These are phyloP conservation scores for Boletus reticulatus DNA, from an alignment of 768 basidiomycete species.

Conservation along the genomic window DNA sequence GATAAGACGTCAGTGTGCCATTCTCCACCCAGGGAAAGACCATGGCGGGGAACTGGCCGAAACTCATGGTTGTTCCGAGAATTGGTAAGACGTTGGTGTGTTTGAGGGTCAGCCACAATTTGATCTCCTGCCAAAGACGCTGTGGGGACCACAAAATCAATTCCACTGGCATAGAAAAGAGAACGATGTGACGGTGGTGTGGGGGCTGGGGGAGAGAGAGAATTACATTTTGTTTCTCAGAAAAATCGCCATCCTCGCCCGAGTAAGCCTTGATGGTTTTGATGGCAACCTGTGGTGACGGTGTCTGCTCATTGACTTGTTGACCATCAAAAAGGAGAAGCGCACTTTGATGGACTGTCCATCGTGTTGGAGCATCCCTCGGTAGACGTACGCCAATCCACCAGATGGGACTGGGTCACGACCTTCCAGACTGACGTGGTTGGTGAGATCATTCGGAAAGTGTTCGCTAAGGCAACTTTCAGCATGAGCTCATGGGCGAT, in stretches of 20 bases:
- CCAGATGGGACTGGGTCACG: slow-evolving; percentile 2
- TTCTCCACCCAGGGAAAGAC: slow-evolving; percentile 27
- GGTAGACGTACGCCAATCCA: slow-evolving; percentile 1
- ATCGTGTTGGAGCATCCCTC: background rate
- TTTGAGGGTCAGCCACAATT: slow-evolving; percentile 19
- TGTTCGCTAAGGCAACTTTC: no score
- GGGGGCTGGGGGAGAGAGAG: no score
- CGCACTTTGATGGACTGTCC: background rate
- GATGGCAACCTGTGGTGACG: background rate
- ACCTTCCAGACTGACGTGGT: background rate
- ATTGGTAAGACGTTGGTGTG: slow-evolving; percentile 26
- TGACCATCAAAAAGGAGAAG: background rate
- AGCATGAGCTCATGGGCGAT: no score
- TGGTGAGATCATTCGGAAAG: background rate
- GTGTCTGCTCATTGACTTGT: background rate
- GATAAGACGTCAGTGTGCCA: slow-evolving; percentile 22
- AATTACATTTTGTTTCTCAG: background rate
- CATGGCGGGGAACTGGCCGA: slow-evolving; percentile 25
- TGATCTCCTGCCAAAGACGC: slow-evolving; percentile 3
- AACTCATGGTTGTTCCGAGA: slow-evolving; percentile 20
- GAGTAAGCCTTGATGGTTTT: background rate
- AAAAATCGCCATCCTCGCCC: background rate
- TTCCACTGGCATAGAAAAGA: background rate
- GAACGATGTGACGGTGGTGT: no score
- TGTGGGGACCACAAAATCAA: background rate